phyloP scores from a whole-genome alignment of 495 filamentous ascomycete species.

The Penicillium crystallinum region DNA sequence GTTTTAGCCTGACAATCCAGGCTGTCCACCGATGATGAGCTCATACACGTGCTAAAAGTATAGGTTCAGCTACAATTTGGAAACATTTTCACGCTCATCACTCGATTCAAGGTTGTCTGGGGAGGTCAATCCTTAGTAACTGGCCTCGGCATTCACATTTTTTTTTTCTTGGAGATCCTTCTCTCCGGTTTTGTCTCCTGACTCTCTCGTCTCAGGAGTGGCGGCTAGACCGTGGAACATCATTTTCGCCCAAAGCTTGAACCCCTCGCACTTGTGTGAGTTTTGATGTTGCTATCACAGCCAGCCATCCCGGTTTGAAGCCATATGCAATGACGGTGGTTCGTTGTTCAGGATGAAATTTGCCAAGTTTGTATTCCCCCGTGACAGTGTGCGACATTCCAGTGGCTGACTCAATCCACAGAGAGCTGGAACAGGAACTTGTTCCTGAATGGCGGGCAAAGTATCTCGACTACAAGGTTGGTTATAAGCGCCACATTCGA shows the following conservation, averaged over 20 bases:
- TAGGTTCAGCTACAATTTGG: background rate
- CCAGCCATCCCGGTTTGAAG: background rate
- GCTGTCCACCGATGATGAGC: background rate
- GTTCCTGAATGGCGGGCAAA: conserved; percentile 92
- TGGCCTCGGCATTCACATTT: background rate
- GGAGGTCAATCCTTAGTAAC: background rate
- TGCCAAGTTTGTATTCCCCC: conserved; percentile 47
- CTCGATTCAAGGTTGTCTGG: background rate
- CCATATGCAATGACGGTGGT: conserved; percentile 20
- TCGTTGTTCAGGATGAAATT: conserved; percentile 52
- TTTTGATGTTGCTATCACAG: background rate
- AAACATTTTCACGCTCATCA: background rate
- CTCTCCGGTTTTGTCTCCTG: background rate
- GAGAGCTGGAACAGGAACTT: conserved; percentile 78
- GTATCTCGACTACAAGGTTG: conserved; percentile 85
- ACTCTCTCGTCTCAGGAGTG: background rate
- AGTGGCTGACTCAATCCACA: conserved; percentile 28
- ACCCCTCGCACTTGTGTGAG: conserved; percentile 3
- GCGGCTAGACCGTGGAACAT: background rate
- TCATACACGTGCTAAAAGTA: conserved; percentile 10
- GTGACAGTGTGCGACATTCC: conserved; percentile 11
- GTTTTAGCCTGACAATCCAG: background rate
- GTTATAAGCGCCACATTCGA: background rate
- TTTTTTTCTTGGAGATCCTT: background rate
- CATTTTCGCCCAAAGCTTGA: background rate